Evolutionary conservation across 768 basidiomycete genomes (phyloP).

Genomic region (Pleurotus tuoliensis): DNA sequence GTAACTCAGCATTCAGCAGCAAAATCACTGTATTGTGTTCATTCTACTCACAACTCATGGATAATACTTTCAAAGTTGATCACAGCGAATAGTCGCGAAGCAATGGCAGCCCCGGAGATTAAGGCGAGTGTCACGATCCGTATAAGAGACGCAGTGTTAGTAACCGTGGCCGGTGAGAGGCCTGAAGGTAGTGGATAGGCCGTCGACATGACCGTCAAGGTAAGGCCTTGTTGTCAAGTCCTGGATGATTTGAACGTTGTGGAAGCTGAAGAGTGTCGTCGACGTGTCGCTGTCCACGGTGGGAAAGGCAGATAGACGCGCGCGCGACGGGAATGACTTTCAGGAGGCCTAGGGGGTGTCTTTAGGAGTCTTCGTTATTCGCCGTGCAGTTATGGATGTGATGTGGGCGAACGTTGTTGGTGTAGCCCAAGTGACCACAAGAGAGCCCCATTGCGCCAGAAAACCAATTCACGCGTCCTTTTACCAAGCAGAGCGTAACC

Average conservation of each 20-base stretch:
- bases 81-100: constrained; percentile 95
- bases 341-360: too few relatives aligned
- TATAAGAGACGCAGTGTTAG: constrained; percentile 87
- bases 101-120: constrained; percentile 92
- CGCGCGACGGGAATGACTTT: background rate
- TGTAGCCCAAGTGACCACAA: too few relatives aligned
- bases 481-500: too few relatives aligned
- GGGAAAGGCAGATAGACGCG: background rate
- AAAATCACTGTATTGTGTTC: constrained; percentile 3
- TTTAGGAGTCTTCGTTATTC: too few relatives aligned
- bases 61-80: constrained; percentile 99
- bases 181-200: constrained; percentile 73
- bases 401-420: too few relatives aligned
- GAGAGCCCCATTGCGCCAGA: too few relatives aligned
- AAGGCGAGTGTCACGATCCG: constrained; percentile 86
- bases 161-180: constrained; percentile 66
- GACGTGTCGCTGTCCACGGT: constrained; percentile 2
- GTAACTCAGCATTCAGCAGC: constrained; percentile 12
- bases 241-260: background rate
- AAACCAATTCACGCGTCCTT: too few relatives aligned
- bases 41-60: constrained; percentile 86
- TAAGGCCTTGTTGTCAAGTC: background rate
- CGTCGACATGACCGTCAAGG: constrained; percentile 55
- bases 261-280: constrained; percentile 1
- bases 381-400: too few relatives aligned